Evolutionary conservation across 2,329 filamentous ascomycete genomes (phyloP), one percentile per base, ranked within the genome.

Genomic region (Gyromitra esculenta): DNA sequence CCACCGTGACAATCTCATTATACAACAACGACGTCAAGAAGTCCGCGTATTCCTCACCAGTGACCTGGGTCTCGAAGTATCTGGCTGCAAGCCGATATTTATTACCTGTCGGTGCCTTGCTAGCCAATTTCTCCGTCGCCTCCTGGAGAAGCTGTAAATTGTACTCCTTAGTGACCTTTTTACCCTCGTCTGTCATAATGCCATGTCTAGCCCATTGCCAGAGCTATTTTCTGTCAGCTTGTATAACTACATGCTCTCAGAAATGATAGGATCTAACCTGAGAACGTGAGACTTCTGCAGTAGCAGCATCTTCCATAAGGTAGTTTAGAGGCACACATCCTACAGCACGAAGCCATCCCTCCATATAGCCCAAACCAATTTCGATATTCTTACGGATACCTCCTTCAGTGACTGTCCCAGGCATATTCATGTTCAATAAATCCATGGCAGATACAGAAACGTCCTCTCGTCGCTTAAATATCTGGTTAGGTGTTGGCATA

Each of bases 401-500:
- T 4, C 91, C 93, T 84, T 98, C 95, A 81, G 95, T 97, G 83
- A 99, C 88, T 83, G 90, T 88, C 35, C 96, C 96, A 5, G 95
- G 94, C 1, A 98, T 92, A 82, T 98, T 98, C 92, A 97, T 98
- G 88, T 98, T 98, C 76, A 98, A 89, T 68, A 99, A 88, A 82
- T 98, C 96, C 82, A 96, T 96, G 82, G 90, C 91, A 60, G 91
- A 91, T 82, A 99, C 91, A 82, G 89, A 86, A 76, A 97, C 94
- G 62, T 98, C 95, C 84, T 97, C 94, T 78, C 94, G 91, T 79
- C 94, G 92, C 78, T 93, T 86, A 84, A 95, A 96, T 82, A 97
- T 90, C 86, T 99, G 96, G 87, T 99, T 99, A 62, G 96, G 94
- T 2, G 95, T 97, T 8, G 96, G 96, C 96, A 99, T 99, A 87